Evolutionary conservation across 164 flowering plant species (phyloP).

Genomic region (Paratinospora sagittata): DNA sequence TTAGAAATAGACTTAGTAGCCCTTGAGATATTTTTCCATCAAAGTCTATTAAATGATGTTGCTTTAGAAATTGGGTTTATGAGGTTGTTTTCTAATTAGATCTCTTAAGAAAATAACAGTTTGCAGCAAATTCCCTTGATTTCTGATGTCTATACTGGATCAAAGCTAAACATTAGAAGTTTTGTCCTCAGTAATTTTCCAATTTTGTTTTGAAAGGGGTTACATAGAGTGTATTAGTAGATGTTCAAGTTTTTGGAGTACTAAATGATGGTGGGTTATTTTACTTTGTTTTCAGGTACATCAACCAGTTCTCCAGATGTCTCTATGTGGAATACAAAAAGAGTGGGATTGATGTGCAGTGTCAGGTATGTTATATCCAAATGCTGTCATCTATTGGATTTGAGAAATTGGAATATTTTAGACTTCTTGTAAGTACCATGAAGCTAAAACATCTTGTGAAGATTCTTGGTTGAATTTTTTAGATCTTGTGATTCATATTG

Average conservation of each 20-base stretch:
- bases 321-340: slow-evolving; percentile 54
- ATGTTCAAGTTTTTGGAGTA: not conserved
- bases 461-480: not conserved
- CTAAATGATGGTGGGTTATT: not conserved
- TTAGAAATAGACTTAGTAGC: not conserved
- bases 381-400: not conserved
- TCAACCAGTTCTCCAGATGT: slow-evolving; percentile 55
- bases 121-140: too few relatives aligned
- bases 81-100: not conserved
- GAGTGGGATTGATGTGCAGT: slow-evolving; percentile 61
- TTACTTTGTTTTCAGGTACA: slow-evolving; percentile 30
- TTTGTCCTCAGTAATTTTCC: not conserved
- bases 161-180: not conserved
- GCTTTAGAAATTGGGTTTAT: not conserved
- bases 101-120: not conserved
- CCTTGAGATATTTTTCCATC: not conserved
- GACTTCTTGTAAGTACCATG: not conserved
- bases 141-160: not conserved
- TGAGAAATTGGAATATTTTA: not conserved
- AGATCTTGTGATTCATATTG: not conserved
- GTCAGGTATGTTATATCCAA: slow-evolving; percentile 54
- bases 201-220: not conserved
- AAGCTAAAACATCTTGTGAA: not conserved
- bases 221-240: too few relatives aligned
- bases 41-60: not conserved